These are phyloP conservation scores for Panaeolus cyanescens DNA, from an alignment of 768 basidiomycete species.

Conservation along the genomic window DNA sequence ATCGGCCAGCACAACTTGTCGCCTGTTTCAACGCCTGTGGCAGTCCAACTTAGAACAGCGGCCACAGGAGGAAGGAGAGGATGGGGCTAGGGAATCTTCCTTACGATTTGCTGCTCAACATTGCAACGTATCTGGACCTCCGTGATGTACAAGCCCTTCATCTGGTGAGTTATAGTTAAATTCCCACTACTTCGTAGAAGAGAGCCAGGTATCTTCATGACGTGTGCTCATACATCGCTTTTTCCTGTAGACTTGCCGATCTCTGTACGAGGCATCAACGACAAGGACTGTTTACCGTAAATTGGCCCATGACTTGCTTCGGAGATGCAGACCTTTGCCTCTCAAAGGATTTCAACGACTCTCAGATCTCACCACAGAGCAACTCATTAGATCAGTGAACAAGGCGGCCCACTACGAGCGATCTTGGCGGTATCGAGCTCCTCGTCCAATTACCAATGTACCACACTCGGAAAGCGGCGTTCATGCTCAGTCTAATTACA, in stretches of 20 bases:
- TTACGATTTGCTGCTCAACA: slow-evolving; percentile 71
- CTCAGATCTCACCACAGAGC: slow-evolving; percentile 61
- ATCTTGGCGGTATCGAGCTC: slow-evolving; percentile 63
- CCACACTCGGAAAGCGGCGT: slow-evolving; percentile 27
- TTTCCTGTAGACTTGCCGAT: slow-evolving; percentile 57
- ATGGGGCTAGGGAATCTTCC: slow-evolving; percentile 51
- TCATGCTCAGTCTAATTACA: slow-evolving; percentile 38
- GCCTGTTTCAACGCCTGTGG: background rate
- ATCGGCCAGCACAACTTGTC: background rate
- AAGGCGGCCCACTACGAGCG: slow-evolving; percentile 62
- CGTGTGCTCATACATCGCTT: background rate
- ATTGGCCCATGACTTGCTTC: slow-evolving; percentile 61
- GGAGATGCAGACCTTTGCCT: slow-evolving; percentile 68
- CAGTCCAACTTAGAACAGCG: background rate
- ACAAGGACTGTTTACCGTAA: slow-evolving; percentile 71
- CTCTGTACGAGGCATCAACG: slow-evolving; percentile 58
- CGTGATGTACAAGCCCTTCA: slow-evolving; percentile 63
- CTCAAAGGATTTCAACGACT: slow-evolving; percentile 71
- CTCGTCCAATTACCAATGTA: slow-evolving; percentile 45
- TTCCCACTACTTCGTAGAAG: background rate
- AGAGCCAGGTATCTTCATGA: background rate
- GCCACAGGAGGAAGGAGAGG: slow-evolving; percentile 11
- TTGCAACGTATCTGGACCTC: slow-evolving; percentile 62
- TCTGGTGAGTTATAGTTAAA: slow-evolving; percentile 44
- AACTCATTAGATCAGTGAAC: slow-evolving; percentile 64